Conservation (phyloP, 176 grass and related monocot species). For the Zoysia japonica region DNA sequence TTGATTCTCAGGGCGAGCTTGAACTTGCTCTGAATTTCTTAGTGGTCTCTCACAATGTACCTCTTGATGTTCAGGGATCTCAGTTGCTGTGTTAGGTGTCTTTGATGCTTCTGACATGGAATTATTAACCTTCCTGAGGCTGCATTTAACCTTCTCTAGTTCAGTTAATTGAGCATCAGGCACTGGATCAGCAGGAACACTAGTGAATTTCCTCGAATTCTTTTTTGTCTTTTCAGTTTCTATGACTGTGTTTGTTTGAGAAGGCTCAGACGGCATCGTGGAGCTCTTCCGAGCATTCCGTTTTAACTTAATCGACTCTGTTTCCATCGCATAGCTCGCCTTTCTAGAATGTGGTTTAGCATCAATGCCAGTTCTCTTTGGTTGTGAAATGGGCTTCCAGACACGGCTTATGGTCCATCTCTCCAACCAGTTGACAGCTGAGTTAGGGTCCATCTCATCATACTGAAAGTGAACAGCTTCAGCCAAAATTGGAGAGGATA, state of each 20-base stretch:
- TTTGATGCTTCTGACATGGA: slow-evolving; percentile 62
- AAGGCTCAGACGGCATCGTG: slow-evolving; percentile 39
- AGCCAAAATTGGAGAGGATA: slow-evolving; percentile 57
- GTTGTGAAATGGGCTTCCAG: slow-evolving; percentile 59
- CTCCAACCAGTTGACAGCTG: slow-evolving; percentile 81
- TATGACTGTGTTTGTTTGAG: slow-evolving; percentile 45
- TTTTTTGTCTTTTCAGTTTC: slow-evolving; percentile 70
- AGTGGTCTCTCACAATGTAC: slow-evolving; percentile 51
- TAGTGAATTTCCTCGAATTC: slow-evolving; percentile 56
- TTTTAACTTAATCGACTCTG: slow-evolving; percentile 82
- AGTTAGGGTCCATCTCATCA: slow-evolving; percentile 78
- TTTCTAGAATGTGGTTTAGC: slow-evolving; percentile 57
- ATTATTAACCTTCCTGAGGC: slow-evolving; percentile 88
- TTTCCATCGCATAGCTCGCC: slow-evolving; percentile 75
- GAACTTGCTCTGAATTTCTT: slow-evolving; percentile 38
- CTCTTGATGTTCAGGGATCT: slow-evolving; percentile 47
- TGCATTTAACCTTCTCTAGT: slow-evolving; percentile 92
- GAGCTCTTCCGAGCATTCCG: slow-evolving; percentile 65
- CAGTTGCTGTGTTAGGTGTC: slow-evolving; percentile 48
- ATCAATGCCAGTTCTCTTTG: slow-evolving; percentile 59
- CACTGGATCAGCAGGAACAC: slow-evolving; percentile 49
- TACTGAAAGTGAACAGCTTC: slow-evolving; percentile 79
- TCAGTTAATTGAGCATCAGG: slow-evolving; percentile 73
- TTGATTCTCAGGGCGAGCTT: slow-evolving; percentile 43
- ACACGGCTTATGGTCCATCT: slow-evolving; percentile 68